Evolutionary conservation across 1,284 basidiomycete species (phyloP), one percentile per base, ranked within the genome.

Genomic region (Heterobasidion occidentale): DNA sequence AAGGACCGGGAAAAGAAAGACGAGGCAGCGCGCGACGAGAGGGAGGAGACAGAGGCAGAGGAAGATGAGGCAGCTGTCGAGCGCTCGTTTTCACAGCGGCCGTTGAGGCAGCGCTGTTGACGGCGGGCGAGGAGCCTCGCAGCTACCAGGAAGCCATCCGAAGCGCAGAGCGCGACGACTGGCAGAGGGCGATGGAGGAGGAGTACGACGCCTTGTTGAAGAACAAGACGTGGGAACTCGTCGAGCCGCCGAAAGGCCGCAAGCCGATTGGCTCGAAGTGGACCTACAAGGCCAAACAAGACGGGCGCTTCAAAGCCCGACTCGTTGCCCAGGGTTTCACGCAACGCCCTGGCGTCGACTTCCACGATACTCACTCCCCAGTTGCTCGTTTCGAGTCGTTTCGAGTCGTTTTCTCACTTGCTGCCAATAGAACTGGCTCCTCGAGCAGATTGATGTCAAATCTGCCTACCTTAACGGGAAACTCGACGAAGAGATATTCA

Each of bases 301-400:
- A 53, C 27, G 20, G 27, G 8, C 42, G 33, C 3, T 54, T n/a
- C 14, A 46, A 55, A 36, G 58, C 66, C 38, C 45, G 45, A 17
- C 53, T 54, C 34, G 15, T 54, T 11, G 45, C 45, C 19, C 20
- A 54, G n/a, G 53, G 53, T 15, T 54, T 35, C 34, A 19, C 27
- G 11, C 53, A 54, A 35, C 14, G 7, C 7, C 53, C 45, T 7
- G 70, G 74, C 1, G 45, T 72, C 14, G 71, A 77, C 57, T 76
- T 64, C 55, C 59, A 65, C 8, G 60, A 71, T 7, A 47, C 53
- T 1, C 34, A 20, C 20, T 11, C 53, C 7, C 45, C 44, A 6
- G 46, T 69, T 66, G 9, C 70, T 59, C 53, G 57, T 66, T 2
- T 69, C 69, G 3, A 64, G 68, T 1, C 3, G 58, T 64, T 2